Base-by-base conservation (phyloP, 2,329 filamentous ascomycete species). In the Botrytis aclada region DNA sequence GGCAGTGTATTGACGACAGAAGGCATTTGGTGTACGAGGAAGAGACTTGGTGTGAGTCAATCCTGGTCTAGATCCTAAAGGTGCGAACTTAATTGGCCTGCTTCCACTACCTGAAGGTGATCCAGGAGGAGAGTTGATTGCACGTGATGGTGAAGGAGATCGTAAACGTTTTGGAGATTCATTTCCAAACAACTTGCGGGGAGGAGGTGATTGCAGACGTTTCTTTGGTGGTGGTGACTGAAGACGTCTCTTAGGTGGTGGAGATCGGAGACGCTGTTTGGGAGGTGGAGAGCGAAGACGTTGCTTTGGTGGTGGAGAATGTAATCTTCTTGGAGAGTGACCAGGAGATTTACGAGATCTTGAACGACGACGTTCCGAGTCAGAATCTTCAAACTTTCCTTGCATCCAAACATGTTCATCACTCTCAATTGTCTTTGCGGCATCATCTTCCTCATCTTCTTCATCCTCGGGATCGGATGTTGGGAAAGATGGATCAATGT, bases 401-500 rank as follows among this genome's bases (percentile, higher is more conserved):
- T 92, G 90, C 69, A 94, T 84, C 88, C 92, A 91, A 61, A 90
- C 82, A 66, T 90, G 85, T 47, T 90, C 88, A 54, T 93, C 92
- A 77, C 90, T 93, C 32, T 90, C 89, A 70, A 90, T 82, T 4
- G 85, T 84, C 63, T 85, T 78, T 81, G 89, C 73, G 80, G 84
- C 78, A 80, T 90, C 81, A 82, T 88, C 86, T 71, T 93, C 90
- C 58, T 93, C 90, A 54, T 94, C 92, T 64, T 93, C 93, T 41
- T 95, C 91, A 77, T 94, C 90, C 77, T 99, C 96, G 0, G 92
- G 93, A 77, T 98, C 96, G 0, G 95, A 97, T 0, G 94, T 95
- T 0, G 96, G 96, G 81, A 99, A 99, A 80, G 95, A 98, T 1
- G 96, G 96, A 80, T 99, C 96, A 74, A 98, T 97, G 78, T 98